Evolutionary conservation across 2,329 filamentous ascomycete genomes (phyloP), one percentile per base, ranked within the genome.

Genomic region (Diaporthe sp.): DNA sequence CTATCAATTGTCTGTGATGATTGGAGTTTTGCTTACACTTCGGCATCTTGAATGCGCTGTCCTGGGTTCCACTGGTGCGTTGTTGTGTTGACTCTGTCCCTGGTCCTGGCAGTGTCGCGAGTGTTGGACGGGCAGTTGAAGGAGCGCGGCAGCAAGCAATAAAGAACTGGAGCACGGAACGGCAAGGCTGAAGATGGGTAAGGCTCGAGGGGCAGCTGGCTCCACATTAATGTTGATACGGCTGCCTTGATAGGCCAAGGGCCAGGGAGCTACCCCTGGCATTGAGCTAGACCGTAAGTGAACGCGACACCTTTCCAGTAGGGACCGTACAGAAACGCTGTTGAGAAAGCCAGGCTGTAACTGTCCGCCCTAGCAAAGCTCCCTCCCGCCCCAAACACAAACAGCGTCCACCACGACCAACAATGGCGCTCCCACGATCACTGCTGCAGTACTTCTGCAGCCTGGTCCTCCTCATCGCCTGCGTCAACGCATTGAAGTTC

Each of bases 401-500:
- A 9, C 25, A 40, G 33, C 45, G 52, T 45, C 42, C 64, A 58
- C 55, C 66, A 68, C 76, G 71, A 61, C 78, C 78, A 76, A 82
- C 79, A 79, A 91, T 91, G 89, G 87, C 87, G 77, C 81, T 84
- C 78, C 83, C 85, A 79, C 83, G 82, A 82, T 87, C 86, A 77
- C 81, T 91, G 80, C 86, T 92, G 86, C 89, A 88, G 83, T 87
- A 87, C 80, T 80, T 92, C 82, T 91, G 88, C 86, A 87, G 88
- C 83, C 80, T 92, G 69, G 83, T 92, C 77, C 83, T 92, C 73
- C 83, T 92, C 74, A 84, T 88, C 77, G 85, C 87, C 75, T 86
- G 86, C 78, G 86, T 87, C 77, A 84, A 88, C 78, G 95, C 95
- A 75, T 92, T 99, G 81, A 98, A 97, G 88, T 98, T 99, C 89